These are phyloP conservation scores for Pseudohalonectria lignicola DNA, from an alignment of 2,329 filamentous ascomycete species.

Conservation along the genomic window DNA sequence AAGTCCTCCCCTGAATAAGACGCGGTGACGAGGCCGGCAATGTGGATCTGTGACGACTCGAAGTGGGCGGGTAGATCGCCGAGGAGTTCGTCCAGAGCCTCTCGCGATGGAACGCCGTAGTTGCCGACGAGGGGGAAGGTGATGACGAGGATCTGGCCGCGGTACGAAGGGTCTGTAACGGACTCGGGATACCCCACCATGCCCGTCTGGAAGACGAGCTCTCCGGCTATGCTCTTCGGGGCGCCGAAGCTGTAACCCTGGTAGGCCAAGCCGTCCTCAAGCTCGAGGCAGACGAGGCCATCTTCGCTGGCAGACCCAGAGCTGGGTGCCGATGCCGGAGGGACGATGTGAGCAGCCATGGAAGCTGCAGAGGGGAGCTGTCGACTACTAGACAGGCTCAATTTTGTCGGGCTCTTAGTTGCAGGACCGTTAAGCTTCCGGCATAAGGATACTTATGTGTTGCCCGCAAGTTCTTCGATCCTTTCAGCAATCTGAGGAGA, in stretches of 20 bases:
- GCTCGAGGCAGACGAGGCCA: conserved; percentile 73
- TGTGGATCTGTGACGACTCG: conserved; percentile 85
- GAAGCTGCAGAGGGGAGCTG: not conserved
- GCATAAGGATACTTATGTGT: too few relatives aligned
- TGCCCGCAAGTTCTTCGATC: too few relatives aligned
- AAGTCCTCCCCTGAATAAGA: conserved; percentile 92
- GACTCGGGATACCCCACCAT: conserved; percentile 99
- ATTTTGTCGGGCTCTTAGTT: too few relatives aligned
- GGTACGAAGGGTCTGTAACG: conserved; percentile 79
- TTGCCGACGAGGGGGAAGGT: conserved; percentile 97
- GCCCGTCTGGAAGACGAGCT: conserved; percentile 98
- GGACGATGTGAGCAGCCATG: conserved; percentile 29
- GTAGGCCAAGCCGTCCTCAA: conserved; percentile 83
- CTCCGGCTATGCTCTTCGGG: conserved; percentile 85
- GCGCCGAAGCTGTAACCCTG: conserved; percentile 96
- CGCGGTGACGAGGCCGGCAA: conserved; percentile 81
- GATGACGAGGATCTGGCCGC: conserved; percentile 94
- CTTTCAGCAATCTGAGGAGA: too few relatives aligned
- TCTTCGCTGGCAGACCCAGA: conserved; percentile 37
- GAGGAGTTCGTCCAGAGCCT: conserved; percentile 74
- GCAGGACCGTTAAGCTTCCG: too few relatives aligned
- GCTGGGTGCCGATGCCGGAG: conserved; percentile 52
- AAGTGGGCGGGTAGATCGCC: conserved; percentile 85
- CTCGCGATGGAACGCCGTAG: conserved; percentile 88
- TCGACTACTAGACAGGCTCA: too few relatives aligned